phyloP scores from a whole-genome alignment of 352 stramenopile species.

The Pythium guiyangense region DNA sequence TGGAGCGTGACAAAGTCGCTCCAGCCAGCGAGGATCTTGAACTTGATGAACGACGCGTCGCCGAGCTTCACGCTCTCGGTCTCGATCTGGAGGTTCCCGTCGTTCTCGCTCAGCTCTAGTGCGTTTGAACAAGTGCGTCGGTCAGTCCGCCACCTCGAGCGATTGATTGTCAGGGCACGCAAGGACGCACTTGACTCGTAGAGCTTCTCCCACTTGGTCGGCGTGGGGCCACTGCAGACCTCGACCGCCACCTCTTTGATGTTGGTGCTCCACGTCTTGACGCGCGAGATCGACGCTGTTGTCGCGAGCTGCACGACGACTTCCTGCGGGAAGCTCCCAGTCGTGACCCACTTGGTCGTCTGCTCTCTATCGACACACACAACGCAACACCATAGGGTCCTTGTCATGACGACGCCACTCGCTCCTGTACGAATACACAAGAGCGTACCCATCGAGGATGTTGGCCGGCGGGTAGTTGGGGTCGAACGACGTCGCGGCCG shows the following conservation, averaged over 20 bases:
- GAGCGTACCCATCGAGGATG: slow-evolving; percentile 71
- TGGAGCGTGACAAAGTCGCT: slow-evolving; percentile 75
- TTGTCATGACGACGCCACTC: no score
- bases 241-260: slow-evolving; percentile 71
- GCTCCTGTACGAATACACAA: no score
- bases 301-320: slow-evolving; percentile 78
- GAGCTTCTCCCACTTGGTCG: slow-evolving; percentile 79
- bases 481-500: slow-evolving; percentile 74
- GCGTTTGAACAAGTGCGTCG: background rate
- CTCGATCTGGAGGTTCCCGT: slow-evolving; percentile 80
- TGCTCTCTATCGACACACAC: slow-evolving; percentile 37
- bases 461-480: slow-evolving; percentile 61
- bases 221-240: slow-evolving; percentile 56
- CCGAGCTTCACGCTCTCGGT: slow-evolving; percentile 67
- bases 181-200: slow-evolving; percentile 57
- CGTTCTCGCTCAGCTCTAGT: slow-evolving; percentile 72
- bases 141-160: background rate
- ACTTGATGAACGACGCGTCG: slow-evolving; percentile 79
- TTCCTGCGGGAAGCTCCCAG: slow-evolving; percentile 76
- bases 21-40: slow-evolving; percentile 82
- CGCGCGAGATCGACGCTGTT: slow-evolving; percentile 62
- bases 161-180: background rate
- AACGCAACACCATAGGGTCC: background rate
- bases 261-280: slow-evolving; percentile 80
- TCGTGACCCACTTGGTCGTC: slow-evolving; percentile 79